Conservation (phyloP, 345 rosid species). For the Turnera subulata region DNA sequence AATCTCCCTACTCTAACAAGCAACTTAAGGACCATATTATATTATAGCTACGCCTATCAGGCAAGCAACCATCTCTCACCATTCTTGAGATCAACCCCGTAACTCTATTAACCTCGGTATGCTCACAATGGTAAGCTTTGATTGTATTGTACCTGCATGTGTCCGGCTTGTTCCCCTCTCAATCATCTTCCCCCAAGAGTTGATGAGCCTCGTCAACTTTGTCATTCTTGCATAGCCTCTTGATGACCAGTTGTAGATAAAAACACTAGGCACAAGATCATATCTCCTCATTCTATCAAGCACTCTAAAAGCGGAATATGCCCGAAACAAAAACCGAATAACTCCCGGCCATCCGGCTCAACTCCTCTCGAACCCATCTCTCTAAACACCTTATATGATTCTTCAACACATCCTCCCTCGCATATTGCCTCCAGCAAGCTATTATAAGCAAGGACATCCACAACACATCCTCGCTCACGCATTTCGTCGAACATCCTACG, state of each 20-base stretch:
- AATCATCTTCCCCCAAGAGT: constrained; percentile 64
- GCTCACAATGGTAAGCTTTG: constrained; percentile 74
- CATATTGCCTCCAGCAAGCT: constrained; percentile 70
- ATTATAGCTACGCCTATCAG: constrained; percentile 70
- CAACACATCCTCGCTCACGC: constrained; percentile 30
- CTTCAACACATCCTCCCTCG: constrained; percentile 54
- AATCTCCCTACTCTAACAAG: constrained; percentile 70
- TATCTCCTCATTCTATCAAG: constrained; percentile 70
- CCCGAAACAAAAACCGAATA: constrained; percentile 61
- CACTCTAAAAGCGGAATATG: constrained; percentile 68
- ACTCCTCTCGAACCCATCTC: constrained; percentile 52
- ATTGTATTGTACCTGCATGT: constrained; percentile 80
- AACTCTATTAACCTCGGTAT: constrained; percentile 62
- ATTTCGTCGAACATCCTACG: constrained; percentile 78
- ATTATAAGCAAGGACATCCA: constrained; percentile 65
- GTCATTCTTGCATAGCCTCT: constrained; percentile 61
- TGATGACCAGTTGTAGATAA: constrained; percentile 73
- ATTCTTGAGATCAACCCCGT: constrained; percentile 60
- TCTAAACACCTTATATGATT: constrained; percentile 53
- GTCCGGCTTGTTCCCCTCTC: constrained; percentile 47
- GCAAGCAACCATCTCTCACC: constrained; percentile 48
- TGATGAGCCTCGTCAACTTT: constrained; percentile 68
- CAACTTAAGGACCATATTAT: constrained; percentile 76
- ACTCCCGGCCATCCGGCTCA: constrained; percentile 58
- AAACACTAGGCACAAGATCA: constrained; percentile 65